Conservation (phyloP, 2,329 filamentous ascomycete species). For the Cytospora schulzeri region DNA sequence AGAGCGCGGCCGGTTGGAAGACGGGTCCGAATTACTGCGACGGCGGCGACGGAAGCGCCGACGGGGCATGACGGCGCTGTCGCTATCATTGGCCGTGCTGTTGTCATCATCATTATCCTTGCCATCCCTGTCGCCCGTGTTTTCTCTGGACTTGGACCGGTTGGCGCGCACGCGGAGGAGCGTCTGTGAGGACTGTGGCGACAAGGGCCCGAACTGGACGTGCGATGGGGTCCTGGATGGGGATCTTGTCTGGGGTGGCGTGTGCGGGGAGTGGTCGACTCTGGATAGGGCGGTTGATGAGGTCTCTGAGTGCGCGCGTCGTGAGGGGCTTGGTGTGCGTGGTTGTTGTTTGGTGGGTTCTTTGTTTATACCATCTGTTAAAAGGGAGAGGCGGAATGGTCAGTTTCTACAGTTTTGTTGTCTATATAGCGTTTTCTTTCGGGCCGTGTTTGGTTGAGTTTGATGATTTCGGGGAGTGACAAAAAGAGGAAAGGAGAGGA, state of each 20-base stretch:
- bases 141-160: conserved; percentile 17
- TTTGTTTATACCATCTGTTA: conserved; percentile 28
- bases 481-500: neutral
- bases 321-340: conserved; percentile 9
- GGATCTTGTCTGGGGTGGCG: conserved; percentile 44
- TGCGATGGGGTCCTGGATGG: conserved; percentile 25
- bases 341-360: neutral
- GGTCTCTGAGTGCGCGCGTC: conserved; percentile 6
- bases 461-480: neutral
- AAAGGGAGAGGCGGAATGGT: conserved; percentile 6
- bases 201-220: conserved; percentile 48
- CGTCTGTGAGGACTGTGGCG: conserved; percentile 51
- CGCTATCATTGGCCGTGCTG: no score
- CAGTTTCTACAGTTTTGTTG: conserved; percentile 7
- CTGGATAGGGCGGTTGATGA: conserved; percentile 4
- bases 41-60: conserved; percentile 30
- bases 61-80: conserved; percentile 12
- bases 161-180: conserved; percentile 43
- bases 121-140: conserved; percentile 1
- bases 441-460: neutral
- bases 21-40: conserved; percentile 40
- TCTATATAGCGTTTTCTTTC: neutral
- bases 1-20: conserved; percentile 36
- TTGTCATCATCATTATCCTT: conserved; percentile 6
- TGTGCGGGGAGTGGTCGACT: conserved; percentile 12